Evolutionary conservation across 1,284 basidiomycete genomes (phyloP).

Genomic region (Microbotryum intermedium): DNA sequence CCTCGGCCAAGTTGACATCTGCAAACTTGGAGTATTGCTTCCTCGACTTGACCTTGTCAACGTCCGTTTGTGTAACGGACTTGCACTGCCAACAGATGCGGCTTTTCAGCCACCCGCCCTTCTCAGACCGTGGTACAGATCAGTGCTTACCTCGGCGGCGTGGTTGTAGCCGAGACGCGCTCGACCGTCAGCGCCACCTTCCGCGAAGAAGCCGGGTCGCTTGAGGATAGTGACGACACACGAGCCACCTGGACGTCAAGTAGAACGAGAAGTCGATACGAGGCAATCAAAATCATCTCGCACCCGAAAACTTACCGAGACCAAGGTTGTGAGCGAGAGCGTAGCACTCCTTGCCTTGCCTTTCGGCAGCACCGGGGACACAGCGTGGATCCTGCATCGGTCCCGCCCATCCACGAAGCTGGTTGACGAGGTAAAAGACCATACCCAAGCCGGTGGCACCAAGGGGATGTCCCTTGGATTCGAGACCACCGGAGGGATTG

Average conservation of each 20-base stretch:
- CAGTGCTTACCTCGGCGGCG: conserved; percentile 42
- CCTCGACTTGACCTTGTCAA: conserved; percentile 65
- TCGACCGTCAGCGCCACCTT: conserved; percentile 56
- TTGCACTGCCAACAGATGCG: conserved; percentile 41
- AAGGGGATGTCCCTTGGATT: conserved; percentile 63
- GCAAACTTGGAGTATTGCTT: conserved; percentile 41
- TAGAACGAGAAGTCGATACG: too few species aligned
- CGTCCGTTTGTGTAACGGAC: conserved; percentile 53
- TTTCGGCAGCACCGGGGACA: conserved; percentile 54
- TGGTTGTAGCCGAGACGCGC: conserved; percentile 69
- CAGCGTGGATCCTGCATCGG: conserved; percentile 53
- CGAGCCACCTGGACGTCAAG: conserved; percentile 43
- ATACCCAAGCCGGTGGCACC: conserved; percentile 78
- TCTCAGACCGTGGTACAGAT: neutral
- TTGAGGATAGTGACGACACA: conserved; percentile 65
- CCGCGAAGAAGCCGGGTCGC: conserved; percentile 60
- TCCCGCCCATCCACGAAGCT: conserved; percentile 41
- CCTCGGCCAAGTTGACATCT: conserved; percentile 4
- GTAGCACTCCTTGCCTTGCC: conserved; percentile 60
- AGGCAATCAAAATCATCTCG: neutral
- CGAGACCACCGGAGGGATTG: conserved; percentile 73
- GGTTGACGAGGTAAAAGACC: conserved; percentile 74
- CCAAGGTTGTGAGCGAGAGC: conserved; percentile 77
- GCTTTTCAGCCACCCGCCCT: neutral
- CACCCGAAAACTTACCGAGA: conserved; percentile 48